A percentile compares a stretch with the other conserved stretches of the same genome.
Conservation (phyloP, 805 yeast species). For the Candida suzukii region DNA sequence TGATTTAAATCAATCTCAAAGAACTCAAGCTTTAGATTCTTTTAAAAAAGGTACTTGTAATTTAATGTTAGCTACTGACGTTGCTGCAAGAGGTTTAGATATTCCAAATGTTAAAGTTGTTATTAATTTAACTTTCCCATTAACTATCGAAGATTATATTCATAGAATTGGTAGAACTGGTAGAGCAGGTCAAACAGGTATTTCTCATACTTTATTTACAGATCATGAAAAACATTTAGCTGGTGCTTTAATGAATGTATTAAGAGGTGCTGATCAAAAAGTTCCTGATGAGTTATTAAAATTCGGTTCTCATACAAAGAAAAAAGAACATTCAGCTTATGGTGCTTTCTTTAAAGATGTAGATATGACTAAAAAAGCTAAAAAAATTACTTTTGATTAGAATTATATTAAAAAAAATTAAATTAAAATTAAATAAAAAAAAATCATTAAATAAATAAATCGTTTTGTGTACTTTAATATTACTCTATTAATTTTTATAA, state of each 20-base stretch:
- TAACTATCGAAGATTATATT: slow-evolving; percentile 74
- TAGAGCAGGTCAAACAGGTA: slow-evolving; percentile 92
- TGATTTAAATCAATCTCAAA: slow-evolving; percentile 85
- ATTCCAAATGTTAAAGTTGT: slow-evolving; percentile 82
- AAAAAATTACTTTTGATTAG: slow-evolving; percentile 79
- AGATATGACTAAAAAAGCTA: slow-evolving; percentile 75
- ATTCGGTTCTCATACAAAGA: slow-evolving; percentile 96
- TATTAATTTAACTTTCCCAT: slow-evolving; percentile 87
- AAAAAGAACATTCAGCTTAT: slow-evolving; percentile 95
- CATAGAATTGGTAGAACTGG: slow-evolving; percentile 97
- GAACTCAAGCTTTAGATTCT: slow-evolving; percentile 78
- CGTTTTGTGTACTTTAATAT: no score
- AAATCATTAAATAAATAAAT: no score
- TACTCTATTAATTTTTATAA: neutral
- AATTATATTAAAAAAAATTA: no score
- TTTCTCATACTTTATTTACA: slow-evolving; percentile 92
- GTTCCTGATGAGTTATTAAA: slow-evolving; percentile 93
- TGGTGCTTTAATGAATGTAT: slow-evolving; percentile 87
- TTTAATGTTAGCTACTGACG: slow-evolving; percentile 91
- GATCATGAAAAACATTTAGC: slow-evolving; percentile 95
- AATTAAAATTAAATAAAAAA: no score
- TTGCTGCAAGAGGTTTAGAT: slow-evolving; percentile 95
- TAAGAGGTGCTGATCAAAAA: slow-evolving; percentile 89
- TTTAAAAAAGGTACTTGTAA: slow-evolving; percentile 77
- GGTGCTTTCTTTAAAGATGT: slow-evolving; percentile 97